Base-by-base conservation (phyloP, 2,329 filamentous ascomycete genomes). In the Rhinocladiella similis region DNA sequence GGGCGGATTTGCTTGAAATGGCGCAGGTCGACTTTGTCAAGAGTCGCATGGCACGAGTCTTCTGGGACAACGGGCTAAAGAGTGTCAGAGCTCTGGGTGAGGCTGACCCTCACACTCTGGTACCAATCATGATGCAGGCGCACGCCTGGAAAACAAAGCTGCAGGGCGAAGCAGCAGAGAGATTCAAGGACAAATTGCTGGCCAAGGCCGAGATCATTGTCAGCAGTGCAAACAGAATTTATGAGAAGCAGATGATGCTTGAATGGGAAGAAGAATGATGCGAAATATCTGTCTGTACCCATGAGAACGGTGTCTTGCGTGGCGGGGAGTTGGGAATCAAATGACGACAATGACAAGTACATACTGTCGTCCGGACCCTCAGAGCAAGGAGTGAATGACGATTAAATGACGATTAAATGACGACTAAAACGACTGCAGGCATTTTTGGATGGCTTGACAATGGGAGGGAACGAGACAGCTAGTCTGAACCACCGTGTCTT, bases 41-140 rank as follows among this genome's bases (percentile, higher is more conserved):
- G 70, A 90, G 87, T 66, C 83, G 87, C 53, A 91, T 88, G 13
- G 89, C 89, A 67, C 80, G 78, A 13, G 77, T 90, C 5, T 87
- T 92, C 59, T 89, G 88, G 78, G 89, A 91, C 54, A 90, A 88
- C 68, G 89, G 89, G 1, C 88, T 88, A 66, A 86, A 83, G 65
- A 86, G 82, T 20, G 75, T 91, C 25, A 83, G 84, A 35, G 78
- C 83, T 2, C 76, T 92, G 47, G 87, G 88, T 3, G 88, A 88
- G 63, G 86, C 88, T 0, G 81, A 88, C 58, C 80, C 85, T 0
- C 80, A 80, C 57, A 87, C 89, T 60, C 74, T 91, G 20, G 76
- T 90, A 1, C 87, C 87, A 5, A 74, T 91, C n/a, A 74, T 92
- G 49, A 81, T 89, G 76, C 86, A 89, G 79, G 85, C 41, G 6